phyloP scores from a whole-genome alignment of 345 rosid species.

The Luvunga scandens region DNA sequence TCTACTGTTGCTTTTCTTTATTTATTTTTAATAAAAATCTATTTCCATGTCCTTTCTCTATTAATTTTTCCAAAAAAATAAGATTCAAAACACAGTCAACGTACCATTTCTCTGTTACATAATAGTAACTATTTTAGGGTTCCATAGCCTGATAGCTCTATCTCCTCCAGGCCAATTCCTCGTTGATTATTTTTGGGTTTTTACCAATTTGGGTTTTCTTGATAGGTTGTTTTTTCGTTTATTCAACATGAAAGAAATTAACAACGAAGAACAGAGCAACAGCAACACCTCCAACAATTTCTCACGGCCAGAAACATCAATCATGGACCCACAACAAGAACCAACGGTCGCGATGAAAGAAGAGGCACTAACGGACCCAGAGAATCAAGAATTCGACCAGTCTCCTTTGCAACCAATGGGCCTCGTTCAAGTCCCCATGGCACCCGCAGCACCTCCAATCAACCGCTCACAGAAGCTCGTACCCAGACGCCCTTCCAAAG shows the following conservation, averaged over 20 bases:
- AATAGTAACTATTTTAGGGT: conserved; percentile 1
- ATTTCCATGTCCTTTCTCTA: not conserved
- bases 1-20: not conserved
- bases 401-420: conserved; percentile 17
- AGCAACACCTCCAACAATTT: conserved; percentile 15
- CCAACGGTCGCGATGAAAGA: conserved; percentile 32
- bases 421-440: conserved; percentile 16
- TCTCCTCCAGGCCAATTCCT: not conserved
- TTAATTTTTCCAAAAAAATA: not conserved
- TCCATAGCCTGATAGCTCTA: not conserved
- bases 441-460: conserved; percentile 6
- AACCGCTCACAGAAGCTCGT: conserved; percentile 12
- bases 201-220: not conserved
- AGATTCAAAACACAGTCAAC: conserved; percentile 16
- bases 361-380: conserved; percentile 33
- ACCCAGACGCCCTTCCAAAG: conserved; percentile 47
- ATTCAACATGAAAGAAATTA: conserved; percentile 24
- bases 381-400: conserved; percentile 13
- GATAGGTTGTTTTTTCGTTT: not conserved
- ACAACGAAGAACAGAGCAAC: conserved; percentile 19
- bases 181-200: not conserved
- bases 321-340: conserved; percentile 29
- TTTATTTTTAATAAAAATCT: not conserved
- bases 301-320: conserved; percentile 22
- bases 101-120: conserved; percentile 8